Evolutionary conservation across 768 basidiomycete species (phyloP).

Genomic region (Boletus tylopilopsis): DNA sequence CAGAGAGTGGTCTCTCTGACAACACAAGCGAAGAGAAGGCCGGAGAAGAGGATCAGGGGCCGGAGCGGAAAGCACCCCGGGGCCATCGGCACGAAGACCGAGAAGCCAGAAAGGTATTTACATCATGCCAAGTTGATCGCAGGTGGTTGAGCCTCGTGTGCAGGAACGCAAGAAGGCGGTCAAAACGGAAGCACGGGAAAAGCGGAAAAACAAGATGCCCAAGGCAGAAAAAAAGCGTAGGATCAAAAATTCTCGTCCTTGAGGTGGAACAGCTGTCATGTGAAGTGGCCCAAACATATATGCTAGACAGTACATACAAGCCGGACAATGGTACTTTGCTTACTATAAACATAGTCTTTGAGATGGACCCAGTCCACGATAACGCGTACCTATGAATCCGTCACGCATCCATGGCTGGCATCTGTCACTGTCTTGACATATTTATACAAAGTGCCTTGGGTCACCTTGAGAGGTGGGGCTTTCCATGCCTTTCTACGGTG

Average conservation of each 20-base stretch:
- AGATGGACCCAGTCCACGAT: too few relatives aligned
- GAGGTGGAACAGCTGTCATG: constrained; percentile 14
- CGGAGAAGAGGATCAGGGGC: constrained; percentile 34
- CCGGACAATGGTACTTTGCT: too few relatives aligned
- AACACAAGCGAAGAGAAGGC: constrained; percentile 33
- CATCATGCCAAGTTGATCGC: constrained; percentile 5
- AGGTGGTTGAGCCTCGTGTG: constrained; percentile 6
- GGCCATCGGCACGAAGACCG: constrained; percentile 94
- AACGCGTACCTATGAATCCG: constrained; percentile 57
- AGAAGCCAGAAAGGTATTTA: constrained; percentile 78
- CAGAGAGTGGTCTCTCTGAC: constrained; percentile 21
- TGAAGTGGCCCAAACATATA: constrained; percentile 9
- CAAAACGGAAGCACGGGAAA: constrained; percentile 85
- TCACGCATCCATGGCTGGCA: constrained; percentile 90
- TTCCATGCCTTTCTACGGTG: constrained; percentile 69
- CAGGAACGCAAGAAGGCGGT: constrained; percentile 90
- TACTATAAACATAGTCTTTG: too few relatives aligned
- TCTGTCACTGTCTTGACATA: constrained; percentile 86
- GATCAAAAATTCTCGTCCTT: constrained; percentile 50
- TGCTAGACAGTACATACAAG: constrained; percentile 1
- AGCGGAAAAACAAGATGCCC: constrained; percentile 89
- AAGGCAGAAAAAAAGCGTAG: constrained; percentile 91
- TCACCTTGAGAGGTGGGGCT: constrained; percentile 81
- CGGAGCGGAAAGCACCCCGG: constrained; percentile 56
- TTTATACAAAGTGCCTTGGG: constrained; percentile 82